Conservation (phyloP, 768 basidiomycete genomes). For the Paxillus ammoniavirescens region DNA sequence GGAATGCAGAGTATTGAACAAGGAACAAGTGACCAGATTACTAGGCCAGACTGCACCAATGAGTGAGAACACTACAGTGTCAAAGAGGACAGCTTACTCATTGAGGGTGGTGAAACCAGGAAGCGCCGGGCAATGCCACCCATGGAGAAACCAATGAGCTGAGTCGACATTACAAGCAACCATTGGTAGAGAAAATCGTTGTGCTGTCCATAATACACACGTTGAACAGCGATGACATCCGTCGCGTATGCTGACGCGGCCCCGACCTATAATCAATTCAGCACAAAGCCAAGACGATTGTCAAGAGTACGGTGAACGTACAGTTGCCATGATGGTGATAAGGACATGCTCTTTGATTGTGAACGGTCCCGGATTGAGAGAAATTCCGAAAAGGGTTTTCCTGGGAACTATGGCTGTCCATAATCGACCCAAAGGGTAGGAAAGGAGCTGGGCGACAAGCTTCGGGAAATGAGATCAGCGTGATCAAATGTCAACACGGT, state of each 20-base stretch:
- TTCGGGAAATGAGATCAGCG: background rate
- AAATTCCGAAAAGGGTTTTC: conserved; percentile 25
- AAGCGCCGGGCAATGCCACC: conserved; percentile 50
- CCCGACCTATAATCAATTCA: conserved; percentile 17
- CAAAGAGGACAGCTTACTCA: too few relatives aligned
- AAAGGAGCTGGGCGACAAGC: conserved; percentile 44
- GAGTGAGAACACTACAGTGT: too few relatives aligned
- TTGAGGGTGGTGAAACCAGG: conserved; percentile 53
- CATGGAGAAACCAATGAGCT: conserved; percentile 9
- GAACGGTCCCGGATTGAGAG: conserved; percentile 41
- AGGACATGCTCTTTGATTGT: conserved; percentile 70
- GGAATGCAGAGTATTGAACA: too few relatives aligned
- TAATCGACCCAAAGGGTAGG: conserved; percentile 34
- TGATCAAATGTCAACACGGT: background rate
- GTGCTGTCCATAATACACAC: conserved; percentile 34
- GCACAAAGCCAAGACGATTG: background rate
- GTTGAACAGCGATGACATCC: conserved; percentile 45
- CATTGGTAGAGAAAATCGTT: conserved; percentile 12
- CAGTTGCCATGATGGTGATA: conserved; percentile 59
- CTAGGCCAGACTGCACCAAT: too few relatives aligned
- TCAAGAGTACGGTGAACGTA: conserved; percentile 24
- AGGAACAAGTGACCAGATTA: too few relatives aligned
- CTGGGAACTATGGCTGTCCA: conserved; percentile 56
- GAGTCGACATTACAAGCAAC: conserved; percentile 10
- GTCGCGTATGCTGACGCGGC: conserved; percentile 20